phyloP scores from a whole-genome alignment of 257 asterid species.

The Voacanga thouarsii region DNA sequence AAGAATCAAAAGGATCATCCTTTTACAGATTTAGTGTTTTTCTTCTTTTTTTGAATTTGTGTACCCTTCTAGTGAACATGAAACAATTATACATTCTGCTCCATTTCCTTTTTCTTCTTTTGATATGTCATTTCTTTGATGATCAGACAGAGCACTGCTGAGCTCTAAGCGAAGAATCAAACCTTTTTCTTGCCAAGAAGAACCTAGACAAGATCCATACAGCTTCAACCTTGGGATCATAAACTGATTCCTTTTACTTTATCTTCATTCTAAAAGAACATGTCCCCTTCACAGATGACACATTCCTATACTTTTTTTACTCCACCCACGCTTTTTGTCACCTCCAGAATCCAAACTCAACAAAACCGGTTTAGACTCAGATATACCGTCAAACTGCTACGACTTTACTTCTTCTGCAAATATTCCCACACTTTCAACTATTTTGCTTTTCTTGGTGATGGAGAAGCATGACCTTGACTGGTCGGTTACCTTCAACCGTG shows the following conservation, averaged over 20 bases:
- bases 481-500: background rate
- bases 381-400: background rate
- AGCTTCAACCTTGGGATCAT: constrained; percentile 25
- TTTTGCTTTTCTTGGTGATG: background rate
- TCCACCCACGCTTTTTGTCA: constrained; percentile 26
- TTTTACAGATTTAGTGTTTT: background rate
- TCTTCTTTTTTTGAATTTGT: background rate
- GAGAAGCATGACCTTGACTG: background rate
- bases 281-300: constrained; percentile 27
- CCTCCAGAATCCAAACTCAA: constrained; percentile 19
- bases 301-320: constrained; percentile 23
- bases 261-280: constrained; percentile 22
- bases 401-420: constrained; percentile 25
- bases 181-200: constrained; percentile 9
- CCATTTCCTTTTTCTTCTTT: background rate
- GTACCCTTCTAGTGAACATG: background rate
- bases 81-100: background rate
- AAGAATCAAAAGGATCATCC: background rate
- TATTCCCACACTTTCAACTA: constrained; percentile 16
- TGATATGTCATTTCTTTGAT: constrained; percentile 7
- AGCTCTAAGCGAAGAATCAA: background rate
- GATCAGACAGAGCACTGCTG: background rate
- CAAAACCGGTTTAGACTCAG: constrained; percentile 1
- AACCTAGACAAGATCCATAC: constrained; percentile 15
- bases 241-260: constrained; percentile 27